A percentile compares a stretch with the other conserved stretches of the same genome.
These are phyloP conservation scores for Haberlea rhodopensis DNA, from an alignment of 257 asterid species.

Conservation along the genomic window DNA sequence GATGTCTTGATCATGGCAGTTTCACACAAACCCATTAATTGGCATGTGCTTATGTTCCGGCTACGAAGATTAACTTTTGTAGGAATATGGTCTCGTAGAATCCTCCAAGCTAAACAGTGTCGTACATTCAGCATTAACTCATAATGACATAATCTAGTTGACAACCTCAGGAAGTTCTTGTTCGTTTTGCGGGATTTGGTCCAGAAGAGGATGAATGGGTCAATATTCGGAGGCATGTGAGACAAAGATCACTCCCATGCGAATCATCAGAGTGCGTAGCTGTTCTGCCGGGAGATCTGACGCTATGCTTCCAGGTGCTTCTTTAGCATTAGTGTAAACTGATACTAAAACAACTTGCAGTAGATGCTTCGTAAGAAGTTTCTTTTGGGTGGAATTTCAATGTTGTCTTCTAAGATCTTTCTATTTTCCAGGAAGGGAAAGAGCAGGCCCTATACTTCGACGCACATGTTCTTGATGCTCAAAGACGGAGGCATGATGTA, in stretches of 20 bases:
- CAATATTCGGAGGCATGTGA: constrained; percentile 67
- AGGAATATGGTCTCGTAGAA: too few relatives aligned
- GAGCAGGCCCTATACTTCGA: constrained; percentile 97
- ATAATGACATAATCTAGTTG: constrained; percentile 20
- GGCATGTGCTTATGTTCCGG: too few relatives aligned
- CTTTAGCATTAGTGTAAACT: constrained; percentile 14
- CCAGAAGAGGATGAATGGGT: constrained; percentile 98
- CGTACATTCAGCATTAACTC: neutral
- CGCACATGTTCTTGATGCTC: constrained; percentile 95
- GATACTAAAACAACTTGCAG: neutral
- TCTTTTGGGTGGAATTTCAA: constrained; percentile 4
- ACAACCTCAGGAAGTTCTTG: constrained; percentile 81
- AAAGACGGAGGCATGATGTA: constrained; percentile 93
- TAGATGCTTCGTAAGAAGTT: constrained; percentile 6
- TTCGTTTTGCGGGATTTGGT: constrained; percentile 96
- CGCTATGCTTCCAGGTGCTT: constrained; percentile 93
- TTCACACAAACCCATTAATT: too few relatives aligned
- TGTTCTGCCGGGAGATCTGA: constrained; percentile 74
- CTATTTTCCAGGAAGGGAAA: constrained; percentile 77
- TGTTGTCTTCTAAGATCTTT: constrained; percentile 15
- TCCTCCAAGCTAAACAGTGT: neutral
- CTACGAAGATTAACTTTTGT: too few relatives aligned
- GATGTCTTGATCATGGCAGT: too few relatives aligned
- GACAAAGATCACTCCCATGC: constrained; percentile 95
- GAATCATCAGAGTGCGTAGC: constrained; percentile 95